Base-by-base conservation (phyloP, 306 rosid species). In the Amphicarpaea edgeworthii region DNA sequence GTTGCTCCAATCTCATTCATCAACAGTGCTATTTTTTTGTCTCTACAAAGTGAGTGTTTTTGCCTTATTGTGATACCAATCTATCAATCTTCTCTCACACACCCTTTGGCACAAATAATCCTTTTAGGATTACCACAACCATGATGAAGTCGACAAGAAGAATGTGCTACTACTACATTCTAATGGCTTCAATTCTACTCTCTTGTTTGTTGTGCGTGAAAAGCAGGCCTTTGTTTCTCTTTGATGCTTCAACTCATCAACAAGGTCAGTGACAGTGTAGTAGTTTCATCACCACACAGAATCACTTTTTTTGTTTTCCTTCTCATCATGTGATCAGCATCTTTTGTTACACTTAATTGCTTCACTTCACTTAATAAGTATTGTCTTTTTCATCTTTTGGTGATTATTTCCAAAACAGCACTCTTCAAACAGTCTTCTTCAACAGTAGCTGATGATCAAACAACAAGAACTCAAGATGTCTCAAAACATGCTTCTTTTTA, bases 191-290 rank as follows among this genome's bases (percentile, higher is more conserved):
- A 57, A 42, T 82, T 72, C 38, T 77, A 20, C 32, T 66, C 21
- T 37, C 68, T 1, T 59, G 71, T 20, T 72, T 37, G 68, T 66
- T 49, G 15, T 76, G 75, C 49, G 45, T 16, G 9, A 26, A 43
- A 46, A 51, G 47, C 78, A 62, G 16, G 63, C 75, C 71, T 45
- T 26, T 54, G 43, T 69, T 23, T 15, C 59, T 57, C 2, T 38
- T 65, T 41, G 77, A 28, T 58, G 50, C 79, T 84, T 50, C 79
- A 69, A 70, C 38, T 79, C 72, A 73, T 79, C 72, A 73, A 70
- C 84, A 76, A 83, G 87, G 87, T 84, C 16, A 65, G 82, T 46
- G n/a, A n/a, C n/a, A n/a, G n/a, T n/a, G n/a, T n/a, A 28, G 4
- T 28, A 17, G 20, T 8, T 64, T n/a, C 38, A 12, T 26, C 30